These are phyloP conservation scores for Clavispora fructus DNA, from an alignment of 805 yeast genomes.

Conservation along the genomic window DNA sequence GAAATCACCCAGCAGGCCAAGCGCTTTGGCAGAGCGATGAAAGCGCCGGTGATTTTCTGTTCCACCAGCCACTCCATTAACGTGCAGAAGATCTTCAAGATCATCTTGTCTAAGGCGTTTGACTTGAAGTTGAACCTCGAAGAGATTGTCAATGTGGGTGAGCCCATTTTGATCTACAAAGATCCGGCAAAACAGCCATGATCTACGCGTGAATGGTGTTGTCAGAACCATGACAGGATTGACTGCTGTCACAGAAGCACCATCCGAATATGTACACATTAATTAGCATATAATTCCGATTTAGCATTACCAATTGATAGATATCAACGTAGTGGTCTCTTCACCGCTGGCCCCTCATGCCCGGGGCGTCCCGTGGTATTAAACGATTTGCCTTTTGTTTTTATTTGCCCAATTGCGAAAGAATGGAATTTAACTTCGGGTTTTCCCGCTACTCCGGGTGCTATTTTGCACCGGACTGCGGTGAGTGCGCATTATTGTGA, in stretches of 20 bases:
- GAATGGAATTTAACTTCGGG: no score
- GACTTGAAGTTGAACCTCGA: constrained; percentile 79
- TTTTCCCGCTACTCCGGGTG: not conserved
- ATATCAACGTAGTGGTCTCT: not conserved
- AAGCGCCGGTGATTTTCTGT: constrained; percentile 77
- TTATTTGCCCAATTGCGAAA: no score
- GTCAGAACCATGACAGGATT: not conserved
- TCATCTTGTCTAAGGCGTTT: constrained; percentile 84
- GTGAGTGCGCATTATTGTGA: not conserved
- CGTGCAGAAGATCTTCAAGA: constrained; percentile 88
- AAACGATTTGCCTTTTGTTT: no score
- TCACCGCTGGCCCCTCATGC: not conserved
- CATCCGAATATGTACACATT: not conserved
- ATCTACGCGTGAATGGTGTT: not conserved
- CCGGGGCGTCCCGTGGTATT: no score
- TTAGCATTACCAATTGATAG: not conserved
- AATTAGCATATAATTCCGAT: not conserved
- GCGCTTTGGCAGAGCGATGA: constrained; percentile 85
- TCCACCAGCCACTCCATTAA: constrained; percentile 91
- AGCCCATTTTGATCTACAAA: constrained; percentile 75
- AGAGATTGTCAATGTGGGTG: constrained; percentile 82
- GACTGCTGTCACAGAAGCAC: not conserved
- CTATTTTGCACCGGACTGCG: not conserved
- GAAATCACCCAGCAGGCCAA: constrained; percentile 80
- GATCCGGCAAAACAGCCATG: not conserved